Percentiles rank a stretch among this genome's conserved stretches.
These are phyloP conservation scores for Beauveria rudraprayagi DNA, from an alignment of 2,329 filamentous ascomycete genomes.

Conservation along the genomic window DNA sequence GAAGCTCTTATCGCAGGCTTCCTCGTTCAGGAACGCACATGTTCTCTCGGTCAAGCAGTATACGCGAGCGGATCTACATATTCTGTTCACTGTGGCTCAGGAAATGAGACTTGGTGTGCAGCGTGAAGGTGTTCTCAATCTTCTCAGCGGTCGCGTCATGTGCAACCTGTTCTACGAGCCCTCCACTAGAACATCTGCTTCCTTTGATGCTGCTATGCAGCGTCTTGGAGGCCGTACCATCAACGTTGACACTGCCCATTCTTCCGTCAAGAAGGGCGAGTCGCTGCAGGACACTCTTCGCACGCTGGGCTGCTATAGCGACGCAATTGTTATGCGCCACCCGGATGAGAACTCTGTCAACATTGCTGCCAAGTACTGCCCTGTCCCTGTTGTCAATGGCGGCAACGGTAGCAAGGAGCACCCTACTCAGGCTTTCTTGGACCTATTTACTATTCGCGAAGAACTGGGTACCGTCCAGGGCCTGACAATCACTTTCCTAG, in stretches of 20 bases:
- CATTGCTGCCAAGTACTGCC: constrained; percentile 76
- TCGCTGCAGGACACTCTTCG: constrained; percentile 87
- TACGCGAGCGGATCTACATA: constrained; percentile 75
- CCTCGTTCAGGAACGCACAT: constrained; percentile 81
- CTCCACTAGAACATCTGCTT: constrained; percentile 88
- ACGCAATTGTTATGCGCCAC: constrained; percentile 93
- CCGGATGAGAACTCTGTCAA: constrained; percentile 75
- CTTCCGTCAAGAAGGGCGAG: constrained; percentile 91
- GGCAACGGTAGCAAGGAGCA: constrained; percentile 95
- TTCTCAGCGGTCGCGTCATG: constrained; percentile 78
- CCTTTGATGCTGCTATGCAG: constrained; percentile 98
- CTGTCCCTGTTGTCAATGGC: constrained; percentile 91
- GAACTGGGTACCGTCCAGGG: constrained; percentile 93
- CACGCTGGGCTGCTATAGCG: constrained; percentile 87
- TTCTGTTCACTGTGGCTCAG: constrained; percentile 92
- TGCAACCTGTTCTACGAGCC: constrained; percentile 97
- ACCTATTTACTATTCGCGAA: constrained; percentile 97
- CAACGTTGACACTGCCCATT: constrained; percentile 71
- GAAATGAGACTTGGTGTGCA: constrained; percentile 96
- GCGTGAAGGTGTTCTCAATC: constrained; percentile 78
- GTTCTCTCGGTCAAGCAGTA: constrained; percentile 91
- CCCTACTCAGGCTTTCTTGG: constrained; percentile 93
- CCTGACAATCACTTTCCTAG: constrained; percentile 90
- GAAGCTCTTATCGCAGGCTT: constrained; percentile 64
- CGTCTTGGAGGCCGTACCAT: constrained; percentile 85